Evolutionary conservation across 2,329 filamentous ascomycete genomes (phyloP).

Genomic region (Microdochium bolleyi): DNA sequence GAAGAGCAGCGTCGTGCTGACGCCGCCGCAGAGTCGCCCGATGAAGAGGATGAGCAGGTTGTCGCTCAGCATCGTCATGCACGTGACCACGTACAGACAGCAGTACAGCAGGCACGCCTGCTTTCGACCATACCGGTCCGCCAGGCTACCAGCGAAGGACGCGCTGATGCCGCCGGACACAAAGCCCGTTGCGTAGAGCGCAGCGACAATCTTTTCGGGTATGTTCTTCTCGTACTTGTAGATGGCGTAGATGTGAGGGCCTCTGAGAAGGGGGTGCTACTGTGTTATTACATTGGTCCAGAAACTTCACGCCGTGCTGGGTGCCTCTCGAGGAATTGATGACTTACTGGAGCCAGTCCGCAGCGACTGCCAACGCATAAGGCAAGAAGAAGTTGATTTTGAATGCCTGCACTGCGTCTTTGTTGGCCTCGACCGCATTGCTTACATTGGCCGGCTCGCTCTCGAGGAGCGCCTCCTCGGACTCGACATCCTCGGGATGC

Average conservation of each 20-base stretch:
- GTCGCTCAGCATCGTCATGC: constrained; percentile 39
- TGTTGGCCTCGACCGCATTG: constrained; percentile 4
- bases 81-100: constrained; percentile 40
- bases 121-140: constrained; percentile 38
- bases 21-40: constrained; percentile 45
- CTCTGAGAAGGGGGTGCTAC: constrained; percentile 13
- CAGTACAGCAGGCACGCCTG: constrained; percentile 46
- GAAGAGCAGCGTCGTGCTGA: constrained; percentile 49
- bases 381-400: constrained; percentile 6
- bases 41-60: constrained; percentile 36
- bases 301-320: neutral
- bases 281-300: neutral
- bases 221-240: constrained; percentile 42
- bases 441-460: constrained; percentile 1
- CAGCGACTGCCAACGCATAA: constrained; percentile 17
- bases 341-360: constrained; percentile 24
- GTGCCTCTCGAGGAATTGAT: neutral
- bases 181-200: constrained; percentile 38
- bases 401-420: constrained; percentile 8
- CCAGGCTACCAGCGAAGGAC: constrained; percentile 26
- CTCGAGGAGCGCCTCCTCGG: neutral
- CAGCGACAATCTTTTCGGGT: constrained; percentile 33
- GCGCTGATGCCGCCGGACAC: constrained; percentile 38
- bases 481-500: constrained; percentile 1
- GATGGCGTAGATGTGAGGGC: constrained; percentile 41